Evolutionary conservation across 345 rosid species (phyloP).

Genomic region (Ailanthus altissimus): DNA sequence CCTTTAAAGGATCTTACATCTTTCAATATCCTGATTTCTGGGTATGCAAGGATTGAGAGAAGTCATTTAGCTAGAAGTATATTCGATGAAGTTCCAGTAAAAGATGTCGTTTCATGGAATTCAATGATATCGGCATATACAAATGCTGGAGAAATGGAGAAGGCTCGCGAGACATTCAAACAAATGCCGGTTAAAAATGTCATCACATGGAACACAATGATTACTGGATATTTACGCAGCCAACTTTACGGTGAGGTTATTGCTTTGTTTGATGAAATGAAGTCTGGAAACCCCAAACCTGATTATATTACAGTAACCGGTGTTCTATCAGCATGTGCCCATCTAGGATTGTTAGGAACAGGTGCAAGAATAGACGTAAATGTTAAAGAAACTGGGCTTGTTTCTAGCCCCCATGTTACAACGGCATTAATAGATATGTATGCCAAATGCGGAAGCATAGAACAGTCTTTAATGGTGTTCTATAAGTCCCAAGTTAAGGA

Average conservation of each 20-base stretch:
- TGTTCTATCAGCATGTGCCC: constrained; percentile 31
- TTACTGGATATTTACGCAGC: constrained; percentile 29
- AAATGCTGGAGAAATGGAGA: constrained; percentile 21
- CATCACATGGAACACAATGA: constrained; percentile 33
- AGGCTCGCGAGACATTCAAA: constrained; percentile 19
- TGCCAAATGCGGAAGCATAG: constrained; percentile 35
- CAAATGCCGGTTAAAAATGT: constrained; percentile 24
- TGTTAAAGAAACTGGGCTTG: constrained; percentile 19
- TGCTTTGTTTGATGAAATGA: constrained; percentile 30
- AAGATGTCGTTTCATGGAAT: constrained; percentile 32
- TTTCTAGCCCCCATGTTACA: constrained; percentile 23
- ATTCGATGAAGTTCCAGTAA: constrained; percentile 21
- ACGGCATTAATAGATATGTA: constrained; percentile 33
- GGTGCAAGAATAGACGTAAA: constrained; percentile 18
- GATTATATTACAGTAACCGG: constrained; percentile 23
- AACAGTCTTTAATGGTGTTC: constrained; percentile 15
- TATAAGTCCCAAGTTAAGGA: constrained; percentile 28
- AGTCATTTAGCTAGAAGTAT: constrained; percentile 13
- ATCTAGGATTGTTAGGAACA: constrained; percentile 26
- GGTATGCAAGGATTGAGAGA: constrained; percentile 21
- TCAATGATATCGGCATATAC: constrained; percentile 21
- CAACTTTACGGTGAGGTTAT: constrained; percentile 17
- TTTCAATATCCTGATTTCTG: constrained; percentile 31
- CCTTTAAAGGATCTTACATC: constrained; percentile 28
- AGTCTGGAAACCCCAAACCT: constrained; percentile 8